Evolutionary conservation across 2,329 filamentous ascomycete genomes (phyloP).

Genomic region (Byssochlamys sp.): DNA sequence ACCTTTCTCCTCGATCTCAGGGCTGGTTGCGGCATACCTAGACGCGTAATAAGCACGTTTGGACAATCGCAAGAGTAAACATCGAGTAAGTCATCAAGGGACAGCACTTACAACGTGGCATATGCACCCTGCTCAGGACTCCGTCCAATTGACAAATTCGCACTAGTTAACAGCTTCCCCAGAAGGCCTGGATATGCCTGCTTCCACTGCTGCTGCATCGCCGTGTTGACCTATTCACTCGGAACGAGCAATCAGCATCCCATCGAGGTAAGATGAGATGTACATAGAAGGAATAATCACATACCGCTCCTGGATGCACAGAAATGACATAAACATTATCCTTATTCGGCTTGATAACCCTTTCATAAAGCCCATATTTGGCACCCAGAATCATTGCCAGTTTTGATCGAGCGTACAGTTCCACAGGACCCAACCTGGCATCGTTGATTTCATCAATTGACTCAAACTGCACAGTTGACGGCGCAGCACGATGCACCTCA

Average conservation of each 20-base stretch:
- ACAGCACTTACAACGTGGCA: conserved; percentile 31
- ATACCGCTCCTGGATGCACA: conserved; percentile 35
- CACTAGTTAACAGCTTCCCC: conserved; percentile 29
- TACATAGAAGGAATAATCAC: not conserved
- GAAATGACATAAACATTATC: conserved; percentile 34
- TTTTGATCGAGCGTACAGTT: conserved; percentile 36
- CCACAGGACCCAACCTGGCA: conserved; percentile 19
- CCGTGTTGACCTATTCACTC: conserved; percentile 32
- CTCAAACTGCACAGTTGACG: conserved; percentile 29
- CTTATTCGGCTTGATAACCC: conserved; percentile 34
- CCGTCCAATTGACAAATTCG: conserved; percentile 26
- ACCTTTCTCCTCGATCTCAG: conserved; percentile 34
- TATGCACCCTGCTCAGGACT: conserved; percentile 36
- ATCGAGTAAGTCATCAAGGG: not conserved
- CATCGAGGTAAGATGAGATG: not conserved
- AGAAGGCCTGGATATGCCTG: conserved; percentile 36
- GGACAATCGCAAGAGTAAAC: not conserved
- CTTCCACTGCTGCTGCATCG: conserved; percentile 40
- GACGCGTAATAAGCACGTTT: not conserved
- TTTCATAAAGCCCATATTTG: conserved; percentile 33
- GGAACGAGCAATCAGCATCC: not conserved
- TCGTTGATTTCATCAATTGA: conserved; percentile 38
- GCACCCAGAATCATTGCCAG: conserved; percentile 36
- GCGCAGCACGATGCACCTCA: conserved; percentile 33
- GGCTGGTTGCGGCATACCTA: conserved; percentile 28